Evolutionary conservation across 805 yeast species (phyloP), one percentile per base, ranked within the genome.

Genomic region (Candida insectalens): DNA sequence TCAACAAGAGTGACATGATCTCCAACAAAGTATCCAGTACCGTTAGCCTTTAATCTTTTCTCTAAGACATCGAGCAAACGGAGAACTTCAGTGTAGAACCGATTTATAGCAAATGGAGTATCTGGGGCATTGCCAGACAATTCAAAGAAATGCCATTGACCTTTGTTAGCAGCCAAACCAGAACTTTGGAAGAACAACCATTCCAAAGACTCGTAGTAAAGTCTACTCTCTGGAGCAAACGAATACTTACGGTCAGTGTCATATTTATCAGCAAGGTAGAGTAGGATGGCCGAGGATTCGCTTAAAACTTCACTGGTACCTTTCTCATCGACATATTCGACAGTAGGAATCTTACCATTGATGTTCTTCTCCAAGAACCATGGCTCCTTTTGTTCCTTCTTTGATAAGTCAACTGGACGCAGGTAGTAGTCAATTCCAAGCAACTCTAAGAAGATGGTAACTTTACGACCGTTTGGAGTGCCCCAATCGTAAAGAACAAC

Each of bases 261-360:
- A 49, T 69, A 78, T 40, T 65, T 71, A 42, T 74, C 81, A 35
- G 71, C 73, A 26, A 77, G 51, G 49, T 74, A 78, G 37, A 61
- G 55, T 52, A 78, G 50, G 40, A 77, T 76, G 2, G 83, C 81
- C 21, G 70, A 83, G 22, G 77, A 63, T 54, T 77, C 83, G 43
- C 67, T 65, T 19, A 78, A 47, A 16, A 68, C 56, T 20, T 61
- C 60, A 6, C 50, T 50, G 27, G 66, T 52, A 4, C 74, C 77
- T 4, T 65, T 59, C 23, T 50, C 46, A 26, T 52, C 48, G 15
- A 44, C 59, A 39, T 62, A 65, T 2, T 59, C 57, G 23, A 78
- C 51, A 0, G 75, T 63, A 19, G 85, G 84, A 33, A 78, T 69
- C 44, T 74, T 59, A 4, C 84, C 83, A 44, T 77, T 75, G 14